Percentiles rank a stretch among this genome's conserved stretches.
Evolutionary conservation across 257 asterid species (phyloP).

Genomic region (Solanum sitiens): DNA sequence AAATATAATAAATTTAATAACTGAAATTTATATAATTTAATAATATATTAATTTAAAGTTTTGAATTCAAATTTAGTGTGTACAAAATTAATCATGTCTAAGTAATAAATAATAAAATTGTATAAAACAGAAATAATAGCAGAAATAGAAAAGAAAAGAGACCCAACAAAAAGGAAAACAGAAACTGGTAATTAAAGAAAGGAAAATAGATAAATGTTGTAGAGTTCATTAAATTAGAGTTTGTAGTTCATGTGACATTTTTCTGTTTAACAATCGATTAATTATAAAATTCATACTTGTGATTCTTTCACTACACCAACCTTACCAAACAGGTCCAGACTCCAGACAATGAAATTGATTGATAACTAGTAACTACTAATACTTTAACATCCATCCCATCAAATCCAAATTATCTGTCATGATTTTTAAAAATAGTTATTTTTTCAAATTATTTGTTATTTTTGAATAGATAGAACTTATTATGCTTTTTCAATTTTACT

Average conservation of each 20-base stretch:
- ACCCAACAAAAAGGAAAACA: neutral
- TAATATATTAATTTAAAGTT: too few species aligned
- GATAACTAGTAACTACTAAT: too few species aligned
- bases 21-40: neutral
- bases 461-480: neutral
- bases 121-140: neutral
- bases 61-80: too few species aligned
- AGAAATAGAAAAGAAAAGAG: neutral
- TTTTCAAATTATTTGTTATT: neutral
- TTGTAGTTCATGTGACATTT: neutral
- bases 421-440: neutral
- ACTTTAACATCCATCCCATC: neutral
- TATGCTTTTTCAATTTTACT: neutral
- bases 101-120: neutral
- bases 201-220: neutral
- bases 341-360: neutral
- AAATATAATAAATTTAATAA: neutral
- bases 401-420: neutral
- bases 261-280: neutral
- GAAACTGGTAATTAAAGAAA: neutral
- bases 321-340: slow-evolving; percentile 17
- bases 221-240: neutral
- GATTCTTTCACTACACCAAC: slow-evolving; percentile 9
- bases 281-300: neutral
- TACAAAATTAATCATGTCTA: neutral